These are phyloP conservation scores for Epichloe glyceriae DNA, from an alignment of 2,329 filamentous ascomycete genomes.

Conservation along the genomic window DNA sequence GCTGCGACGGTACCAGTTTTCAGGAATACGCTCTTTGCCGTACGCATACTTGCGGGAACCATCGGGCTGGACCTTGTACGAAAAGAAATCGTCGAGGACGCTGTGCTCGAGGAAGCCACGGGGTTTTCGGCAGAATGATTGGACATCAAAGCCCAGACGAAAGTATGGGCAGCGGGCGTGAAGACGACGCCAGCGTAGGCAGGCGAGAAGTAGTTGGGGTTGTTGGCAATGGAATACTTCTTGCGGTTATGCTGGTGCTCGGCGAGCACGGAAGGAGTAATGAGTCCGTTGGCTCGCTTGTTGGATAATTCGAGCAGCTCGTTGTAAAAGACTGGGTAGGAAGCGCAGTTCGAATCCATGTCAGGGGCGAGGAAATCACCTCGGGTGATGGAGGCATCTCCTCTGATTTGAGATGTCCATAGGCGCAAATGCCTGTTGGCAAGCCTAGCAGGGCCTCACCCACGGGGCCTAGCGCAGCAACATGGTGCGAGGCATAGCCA, in stretches of 20 bases:
- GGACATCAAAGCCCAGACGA: conserved; percentile 26
- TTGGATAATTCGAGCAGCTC: conserved; percentile 25
- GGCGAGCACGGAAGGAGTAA: neutral
- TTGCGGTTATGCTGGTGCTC: neutral
- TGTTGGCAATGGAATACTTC: conserved; percentile 29
- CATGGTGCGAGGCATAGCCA: conserved; percentile 4
- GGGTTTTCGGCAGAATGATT: conserved; percentile 29
- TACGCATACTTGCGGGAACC: conserved; percentile 26
- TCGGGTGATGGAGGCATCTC: conserved; percentile 10
- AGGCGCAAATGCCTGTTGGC: conserved; percentile 5
- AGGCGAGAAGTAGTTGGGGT: conserved; percentile 40
- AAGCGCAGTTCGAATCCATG: conserved; percentile 2
- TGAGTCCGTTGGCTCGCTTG: conserved; percentile 25
- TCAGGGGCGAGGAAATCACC: conserved; percentile 1
- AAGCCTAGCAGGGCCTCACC: conserved; percentile 1
- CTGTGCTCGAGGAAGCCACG: conserved; percentile 13
- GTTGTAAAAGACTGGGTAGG: conserved; percentile 10
- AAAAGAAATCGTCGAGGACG: conserved; percentile 3
- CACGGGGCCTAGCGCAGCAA: neutral
- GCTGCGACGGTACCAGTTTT: conserved; percentile 33
- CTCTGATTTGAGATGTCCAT: conserved; percentile 2
- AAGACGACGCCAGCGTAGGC: conserved; percentile 34
- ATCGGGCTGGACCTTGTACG: conserved; percentile 23
- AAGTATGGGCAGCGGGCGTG: conserved; percentile 33
- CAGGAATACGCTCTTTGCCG: conserved; percentile 36